These are phyloP conservation scores for Penicillium sp. DNA, from an alignment of 2,329 filamentous ascomycete species.

Conservation along the genomic window DNA sequence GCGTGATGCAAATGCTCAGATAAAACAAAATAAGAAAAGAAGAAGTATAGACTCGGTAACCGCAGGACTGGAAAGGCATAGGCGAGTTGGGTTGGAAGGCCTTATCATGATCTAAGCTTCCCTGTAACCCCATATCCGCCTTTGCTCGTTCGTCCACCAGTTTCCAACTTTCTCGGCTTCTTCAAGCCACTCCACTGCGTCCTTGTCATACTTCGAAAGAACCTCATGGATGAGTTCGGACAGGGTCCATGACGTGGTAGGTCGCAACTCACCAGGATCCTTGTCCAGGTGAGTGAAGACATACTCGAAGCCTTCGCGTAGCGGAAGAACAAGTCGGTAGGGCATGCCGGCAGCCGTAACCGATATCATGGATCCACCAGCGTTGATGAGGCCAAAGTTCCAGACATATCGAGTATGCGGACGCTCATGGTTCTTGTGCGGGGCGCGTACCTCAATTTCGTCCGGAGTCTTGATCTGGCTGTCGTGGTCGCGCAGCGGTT, in stretches of 20 bases:
- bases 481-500: background rate
- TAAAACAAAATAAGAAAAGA: background rate
- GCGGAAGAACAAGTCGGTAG: slow-evolving; percentile 69
- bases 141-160: slow-evolving; percentile 40
- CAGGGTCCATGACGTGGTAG: slow-evolving; percentile 33
- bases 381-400: slow-evolving; percentile 37
- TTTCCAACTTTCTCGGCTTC: slow-evolving; percentile 38
- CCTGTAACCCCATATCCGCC: slow-evolving; percentile 30
- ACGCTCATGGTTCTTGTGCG: background rate
- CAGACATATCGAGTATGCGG: slow-evolving; percentile 27
- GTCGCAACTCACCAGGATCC: slow-evolving; percentile 37
- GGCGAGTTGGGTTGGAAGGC: too few species aligned
- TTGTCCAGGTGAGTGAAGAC: slow-evolving; percentile 35
- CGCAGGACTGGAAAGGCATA: too few species aligned
- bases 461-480: background rate
- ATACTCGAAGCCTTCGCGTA: slow-evolving; percentile 67
- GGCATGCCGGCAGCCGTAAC: slow-evolving; percentile 74
- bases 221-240: slow-evolving; percentile 26
- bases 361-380: slow-evolving; percentile 52
- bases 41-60: background rate
- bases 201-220: slow-evolving; percentile 27
- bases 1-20: background rate
- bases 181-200: slow-evolving; percentile 34
- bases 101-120: slow-evolving; percentile 10
- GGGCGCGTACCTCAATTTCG: background rate